A percentile compares a stretch with the other conserved stretches of the same genome.
Conservation (phyloP, 2,329 filamentous ascomycete species). For the Mariannaea sp. region DNA sequence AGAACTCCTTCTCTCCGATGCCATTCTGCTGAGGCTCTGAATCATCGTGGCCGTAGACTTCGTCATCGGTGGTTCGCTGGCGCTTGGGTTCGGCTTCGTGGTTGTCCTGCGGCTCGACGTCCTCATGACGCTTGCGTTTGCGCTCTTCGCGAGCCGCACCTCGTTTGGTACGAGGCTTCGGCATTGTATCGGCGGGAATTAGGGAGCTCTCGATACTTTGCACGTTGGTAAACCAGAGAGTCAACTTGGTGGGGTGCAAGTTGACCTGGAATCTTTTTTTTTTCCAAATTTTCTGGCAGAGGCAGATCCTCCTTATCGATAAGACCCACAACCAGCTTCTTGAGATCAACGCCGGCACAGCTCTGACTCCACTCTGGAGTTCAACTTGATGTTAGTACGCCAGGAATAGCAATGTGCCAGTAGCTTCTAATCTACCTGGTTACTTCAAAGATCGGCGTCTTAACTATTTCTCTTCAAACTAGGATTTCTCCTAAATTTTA, state of each 20-base stretch:
- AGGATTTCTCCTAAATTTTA: too few species aligned
- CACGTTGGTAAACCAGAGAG: slow-evolving; percentile 9
- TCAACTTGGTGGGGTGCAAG: slow-evolving; percentile 28
- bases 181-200: slow-evolving; percentile 42
- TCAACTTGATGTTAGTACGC: too few species aligned
- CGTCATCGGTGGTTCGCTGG: slow-evolving; percentile 31
- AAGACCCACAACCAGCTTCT: slow-evolving; percentile 19
- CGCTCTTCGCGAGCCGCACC: slow-evolving; percentile 46
- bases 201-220: slow-evolving; percentile 8
- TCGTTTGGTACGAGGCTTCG: slow-evolving; percentile 51
- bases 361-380: too few species aligned
- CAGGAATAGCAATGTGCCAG: too few species aligned
- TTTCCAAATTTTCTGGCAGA: slow-evolving; percentile 23
- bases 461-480: too few species aligned
- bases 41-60: slow-evolving; percentile 29
- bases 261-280: slow-evolving; percentile 27
- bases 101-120: slow-evolving; percentile 28
- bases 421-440: too few species aligned
- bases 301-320: slow-evolving; percentile 22
- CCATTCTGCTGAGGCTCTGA: slow-evolving; percentile 35
- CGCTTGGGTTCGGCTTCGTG: slow-evolving; percentile 34
- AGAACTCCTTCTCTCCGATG: slow-evolving; percentile 73
- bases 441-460: too few species aligned
- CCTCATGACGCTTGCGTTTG: slow-evolving; percentile 47
- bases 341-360: too few species aligned